Evolutionary conservation across 2,329 filamentous ascomycete genomes (phyloP).

Genomic region (Colletotrichum noveboracense): DNA sequence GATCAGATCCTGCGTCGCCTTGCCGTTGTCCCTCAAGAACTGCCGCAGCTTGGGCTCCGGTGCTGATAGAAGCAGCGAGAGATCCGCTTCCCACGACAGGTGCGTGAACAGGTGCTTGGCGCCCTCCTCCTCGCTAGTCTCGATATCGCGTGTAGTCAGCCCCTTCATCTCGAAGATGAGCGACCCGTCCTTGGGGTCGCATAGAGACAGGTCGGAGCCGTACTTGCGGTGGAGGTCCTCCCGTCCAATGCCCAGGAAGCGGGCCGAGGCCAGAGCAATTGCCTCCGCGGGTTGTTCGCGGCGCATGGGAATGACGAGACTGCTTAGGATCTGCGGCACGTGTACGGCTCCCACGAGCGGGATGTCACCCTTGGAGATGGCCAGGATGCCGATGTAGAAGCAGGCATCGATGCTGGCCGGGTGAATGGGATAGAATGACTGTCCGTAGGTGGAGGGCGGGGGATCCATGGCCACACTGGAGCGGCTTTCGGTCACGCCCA

Average conservation of each 20-base stretch:
- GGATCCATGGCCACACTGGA: neutral
- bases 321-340: neutral
- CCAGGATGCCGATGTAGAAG: constrained; percentile 20
- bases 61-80: no score
- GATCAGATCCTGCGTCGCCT: no score
- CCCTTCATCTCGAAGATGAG: constrained; percentile 26
- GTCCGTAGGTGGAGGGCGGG: neutral
- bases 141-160: neutral
- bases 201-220: neutral
- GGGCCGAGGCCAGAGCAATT: neutral
- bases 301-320: neutral
- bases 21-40: no score
- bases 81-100: no score
- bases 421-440: constrained; percentile 2
- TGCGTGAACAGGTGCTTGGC: no score
- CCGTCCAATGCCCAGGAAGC: constrained; percentile 20
- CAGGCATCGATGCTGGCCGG: neutral
- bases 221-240: constrained; percentile 17
- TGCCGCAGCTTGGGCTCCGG: no score
- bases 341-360: neutral
- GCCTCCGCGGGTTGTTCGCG: neutral
- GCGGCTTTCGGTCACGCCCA: neutral
- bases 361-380: constrained; percentile 20
- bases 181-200: constrained; percentile 23
- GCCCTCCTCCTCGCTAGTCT: no score